Percentiles rank a stretch among this genome's conserved stretches.
These are phyloP conservation scores for Ricinus communis DNA, from an alignment of 345 rosid genomes.

Conservation along the genomic window DNA sequence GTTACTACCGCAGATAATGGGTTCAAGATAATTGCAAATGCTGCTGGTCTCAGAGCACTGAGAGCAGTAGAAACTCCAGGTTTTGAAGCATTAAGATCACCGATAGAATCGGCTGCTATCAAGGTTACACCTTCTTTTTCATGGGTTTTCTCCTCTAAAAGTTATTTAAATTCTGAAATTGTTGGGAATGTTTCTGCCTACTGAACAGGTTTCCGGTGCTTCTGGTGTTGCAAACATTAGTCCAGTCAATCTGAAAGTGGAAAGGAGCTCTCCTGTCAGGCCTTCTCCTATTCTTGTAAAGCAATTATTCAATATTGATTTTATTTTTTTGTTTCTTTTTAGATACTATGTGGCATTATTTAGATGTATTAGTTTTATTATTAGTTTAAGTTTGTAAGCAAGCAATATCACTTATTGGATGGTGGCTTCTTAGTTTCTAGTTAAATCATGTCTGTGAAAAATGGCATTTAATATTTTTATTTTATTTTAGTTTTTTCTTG, in stretches of 20 bases:
- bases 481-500: too few species aligned
- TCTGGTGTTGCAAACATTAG: slow-evolving; percentile 46
- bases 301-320: slow-evolving; percentile 1
- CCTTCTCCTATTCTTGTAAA: slow-evolving; percentile 64
- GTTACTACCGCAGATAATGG: slow-evolving; percentile 87
- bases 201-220: slow-evolving; percentile 61
- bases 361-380: neutral
- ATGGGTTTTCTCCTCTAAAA: slow-evolving; percentile 12
- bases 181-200: slow-evolving; percentile 7
- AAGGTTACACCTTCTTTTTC: slow-evolving; percentile 40
- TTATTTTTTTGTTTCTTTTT: neutral
- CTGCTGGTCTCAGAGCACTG: slow-evolving; percentile 63
- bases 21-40: slow-evolving; percentile 81
- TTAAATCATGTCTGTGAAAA: neutral
- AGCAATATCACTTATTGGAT: neutral
- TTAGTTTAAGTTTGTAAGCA: neutral
- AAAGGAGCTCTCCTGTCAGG: slow-evolving; percentile 80
- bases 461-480: neutral
- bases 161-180: slow-evolving; percentile 15
- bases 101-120: slow-evolving; percentile 57
- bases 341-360: neutral
- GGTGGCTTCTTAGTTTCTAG: neutral
- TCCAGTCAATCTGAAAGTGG: slow-evolving; percentile 71
- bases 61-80: slow-evolving; percentile 55
- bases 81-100: slow-evolving; percentile 63